phyloP scores from a whole-genome alignment of 371 early-diverging fungal genomes.

The Coemansia sp. region DNA sequence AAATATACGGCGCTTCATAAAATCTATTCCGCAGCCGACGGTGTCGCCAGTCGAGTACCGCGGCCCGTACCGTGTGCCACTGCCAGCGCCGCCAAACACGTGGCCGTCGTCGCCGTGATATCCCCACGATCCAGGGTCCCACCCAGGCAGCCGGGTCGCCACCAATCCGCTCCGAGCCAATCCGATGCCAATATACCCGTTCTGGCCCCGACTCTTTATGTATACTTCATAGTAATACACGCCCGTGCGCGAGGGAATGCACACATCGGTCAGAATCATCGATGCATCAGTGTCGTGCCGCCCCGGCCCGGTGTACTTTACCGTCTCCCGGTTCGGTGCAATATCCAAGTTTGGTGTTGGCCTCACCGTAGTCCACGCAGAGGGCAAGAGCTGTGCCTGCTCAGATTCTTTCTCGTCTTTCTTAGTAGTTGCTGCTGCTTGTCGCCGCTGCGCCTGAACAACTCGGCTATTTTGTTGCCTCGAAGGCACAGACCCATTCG shows the following conservation, averaged over 20 bases:
- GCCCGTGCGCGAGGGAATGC: constrained; percentile 85
- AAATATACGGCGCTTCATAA: constrained; percentile 70
- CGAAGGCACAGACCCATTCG: background rate
- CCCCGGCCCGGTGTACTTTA: constrained; percentile 67
- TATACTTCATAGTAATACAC: constrained; percentile 89
- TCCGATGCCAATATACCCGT: constrained; percentile 93
- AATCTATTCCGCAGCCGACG: constrained; percentile 91
- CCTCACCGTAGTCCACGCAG: constrained; percentile 21
- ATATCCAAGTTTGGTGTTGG: constrained; percentile 38
- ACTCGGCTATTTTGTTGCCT: background rate
- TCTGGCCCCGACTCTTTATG: constrained; percentile 83
- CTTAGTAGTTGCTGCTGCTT: background rate
- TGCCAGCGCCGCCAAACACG: constrained; percentile 74
- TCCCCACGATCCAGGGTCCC: constrained; percentile 80
- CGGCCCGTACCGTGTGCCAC: constrained; percentile 86
- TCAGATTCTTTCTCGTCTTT: background rate
- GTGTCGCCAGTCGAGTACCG: constrained; percentile 86
- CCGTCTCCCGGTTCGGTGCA: constrained; percentile 16
- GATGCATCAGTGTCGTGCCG: constrained; percentile 79
- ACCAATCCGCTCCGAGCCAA: constrained; percentile 61
- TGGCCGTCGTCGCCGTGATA: constrained; percentile 95
- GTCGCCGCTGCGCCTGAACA: background rate
- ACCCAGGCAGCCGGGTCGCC: constrained; percentile 79
- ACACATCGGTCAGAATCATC: constrained; percentile 74
- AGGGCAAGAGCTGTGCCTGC: constrained; percentile 16